Conservation (phyloP, 805 yeast species). For the Saturnispora galanensis region DNA sequence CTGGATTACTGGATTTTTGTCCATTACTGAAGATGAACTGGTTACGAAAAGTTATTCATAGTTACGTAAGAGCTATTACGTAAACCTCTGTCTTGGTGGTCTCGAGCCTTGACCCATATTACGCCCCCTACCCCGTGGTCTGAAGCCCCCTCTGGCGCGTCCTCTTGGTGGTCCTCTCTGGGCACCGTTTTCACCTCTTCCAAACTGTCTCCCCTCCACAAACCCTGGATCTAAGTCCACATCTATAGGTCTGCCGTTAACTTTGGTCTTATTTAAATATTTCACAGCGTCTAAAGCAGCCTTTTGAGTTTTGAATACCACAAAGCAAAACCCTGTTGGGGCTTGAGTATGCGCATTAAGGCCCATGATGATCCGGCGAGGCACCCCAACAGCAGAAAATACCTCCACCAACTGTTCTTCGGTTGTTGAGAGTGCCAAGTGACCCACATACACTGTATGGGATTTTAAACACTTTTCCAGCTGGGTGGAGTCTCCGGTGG, state of each 20-base stretch:
- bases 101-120: no score
- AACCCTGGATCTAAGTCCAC: slow-evolving; percentile 96
- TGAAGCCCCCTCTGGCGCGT: slow-evolving; percentile 12
- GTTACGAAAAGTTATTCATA: no score
- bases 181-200: slow-evolving; percentile 89
- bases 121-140: no score
- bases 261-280: slow-evolving; percentile 68
- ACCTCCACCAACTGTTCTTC: slow-evolving; percentile 91
- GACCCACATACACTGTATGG: slow-evolving; percentile 84
- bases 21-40: no score
- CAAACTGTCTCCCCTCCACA: slow-evolving; percentile 90
- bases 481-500: slow-evolving; percentile 33
- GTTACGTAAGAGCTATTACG: no score
- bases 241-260: slow-evolving; percentile 73
- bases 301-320: slow-evolving; percentile 56
- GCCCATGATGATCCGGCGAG: slow-evolving; percentile 85
- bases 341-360: slow-evolving; percentile 81
- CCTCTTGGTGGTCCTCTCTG: slow-evolving; percentile 36
- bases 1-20: no score
- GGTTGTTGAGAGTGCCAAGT: slow-evolving; percentile 79
- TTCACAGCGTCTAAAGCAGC: slow-evolving; percentile 79
- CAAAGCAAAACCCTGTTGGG: slow-evolving; percentile 96
- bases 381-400: slow-evolving; percentile 71
- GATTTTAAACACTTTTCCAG: slow-evolving; percentile 57
- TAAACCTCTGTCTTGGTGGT: no score